Conservation (phyloP, 148 eudicot species). For the Chenopodium suecicum region DNA sequence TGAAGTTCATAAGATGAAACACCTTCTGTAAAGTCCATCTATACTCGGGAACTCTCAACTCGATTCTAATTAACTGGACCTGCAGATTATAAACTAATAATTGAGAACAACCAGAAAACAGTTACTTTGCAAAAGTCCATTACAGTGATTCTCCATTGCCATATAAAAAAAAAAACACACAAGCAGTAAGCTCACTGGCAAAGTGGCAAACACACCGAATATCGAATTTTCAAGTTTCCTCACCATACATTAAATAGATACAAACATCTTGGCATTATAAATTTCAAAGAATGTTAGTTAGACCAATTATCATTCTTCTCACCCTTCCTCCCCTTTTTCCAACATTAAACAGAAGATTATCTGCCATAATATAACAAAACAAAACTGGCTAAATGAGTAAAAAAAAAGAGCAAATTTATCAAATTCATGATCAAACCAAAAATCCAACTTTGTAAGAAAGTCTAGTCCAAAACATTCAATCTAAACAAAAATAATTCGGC, state of each 20-base stretch:
- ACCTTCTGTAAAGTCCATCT: slow-evolving; percentile 93
- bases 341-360: neutral
- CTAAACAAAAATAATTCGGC: no score
- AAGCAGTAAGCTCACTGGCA: neutral
- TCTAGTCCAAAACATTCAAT: no score
- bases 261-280: neutral
- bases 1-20: slow-evolving; percentile 91
- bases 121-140: neutral
- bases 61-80: slow-evolving; percentile 81
- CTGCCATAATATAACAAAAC: neutral
- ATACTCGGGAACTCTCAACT: slow-evolving; percentile 79
- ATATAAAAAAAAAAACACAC: neutral
- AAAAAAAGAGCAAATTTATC: neutral
- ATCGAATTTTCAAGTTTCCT: neutral
- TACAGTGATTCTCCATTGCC: neutral
- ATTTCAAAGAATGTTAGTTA: neutral
- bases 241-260: neutral
- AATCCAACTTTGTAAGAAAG: no score
- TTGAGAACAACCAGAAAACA: neutral
- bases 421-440: neutral
- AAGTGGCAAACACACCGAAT: neutral
- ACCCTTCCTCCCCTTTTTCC: neutral
- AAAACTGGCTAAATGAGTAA: neutral
- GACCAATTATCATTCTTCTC: neutral
- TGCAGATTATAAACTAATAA: slow-evolving; percentile 32